phyloP scores from a whole-genome alignment of 1,284 basidiomycete species.

The Tausonia pullulans region DNA sequence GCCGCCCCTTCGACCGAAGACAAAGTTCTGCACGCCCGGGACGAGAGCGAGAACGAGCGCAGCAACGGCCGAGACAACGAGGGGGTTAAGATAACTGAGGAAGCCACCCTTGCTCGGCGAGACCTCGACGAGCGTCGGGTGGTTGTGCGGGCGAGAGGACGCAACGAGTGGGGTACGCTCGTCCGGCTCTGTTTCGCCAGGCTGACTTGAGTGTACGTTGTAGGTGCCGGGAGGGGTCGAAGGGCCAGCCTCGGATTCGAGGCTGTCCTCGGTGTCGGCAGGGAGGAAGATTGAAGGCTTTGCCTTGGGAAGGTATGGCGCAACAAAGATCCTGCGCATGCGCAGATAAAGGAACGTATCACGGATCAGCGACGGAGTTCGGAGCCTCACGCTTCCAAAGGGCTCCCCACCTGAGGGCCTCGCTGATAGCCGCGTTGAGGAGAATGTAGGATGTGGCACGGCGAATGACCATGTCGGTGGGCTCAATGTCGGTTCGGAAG shows the following conservation, averaged over 20 bases:
- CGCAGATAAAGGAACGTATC: no score
- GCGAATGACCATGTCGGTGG: not conserved
- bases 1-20: conserved; percentile 20
- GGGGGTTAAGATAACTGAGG: conserved; percentile 11
- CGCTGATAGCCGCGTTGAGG: conserved; percentile 8
- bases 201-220: not conserved
- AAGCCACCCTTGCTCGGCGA: not conserved
- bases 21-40: conserved; percentile 24
- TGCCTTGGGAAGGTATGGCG: not conserved
- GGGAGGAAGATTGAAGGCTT: not conserved
- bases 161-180: conserved; percentile 12
- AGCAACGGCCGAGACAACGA: conserved; percentile 21
- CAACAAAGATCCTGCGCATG: no score
- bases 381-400: no score
- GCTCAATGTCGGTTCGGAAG: conserved; percentile 1
- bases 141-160: no score
- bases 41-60: conserved; percentile 28
- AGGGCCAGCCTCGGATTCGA: not conserved
- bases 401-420: not conserved
- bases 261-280: not conserved
- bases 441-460: conserved; percentile 13
- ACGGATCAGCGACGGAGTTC: no score
- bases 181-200: not conserved
- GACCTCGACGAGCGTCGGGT: no score
- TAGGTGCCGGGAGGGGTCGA: not conserved